Evolutionary conservation across 164 flowering plant genomes (phyloP).

Genomic region (Magnolia changhungtana): DNA sequence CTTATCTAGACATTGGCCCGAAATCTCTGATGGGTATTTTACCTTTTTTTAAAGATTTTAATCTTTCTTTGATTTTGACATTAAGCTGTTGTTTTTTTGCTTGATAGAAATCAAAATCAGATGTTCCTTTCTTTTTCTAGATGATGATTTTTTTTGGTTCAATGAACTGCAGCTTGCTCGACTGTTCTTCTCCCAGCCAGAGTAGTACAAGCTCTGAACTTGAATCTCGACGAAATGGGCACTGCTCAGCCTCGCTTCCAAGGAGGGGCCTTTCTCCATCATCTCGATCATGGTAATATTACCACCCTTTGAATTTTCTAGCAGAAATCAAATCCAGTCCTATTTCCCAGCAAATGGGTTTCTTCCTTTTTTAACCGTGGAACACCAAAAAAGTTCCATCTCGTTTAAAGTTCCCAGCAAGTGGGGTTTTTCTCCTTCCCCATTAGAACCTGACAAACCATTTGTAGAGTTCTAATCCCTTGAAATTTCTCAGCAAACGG

Average conservation of each 20-base stretch:
- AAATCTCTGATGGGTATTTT: too few relatives aligned
- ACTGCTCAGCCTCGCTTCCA: constrained; percentile 24
- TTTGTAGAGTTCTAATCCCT: too few relatives aligned
- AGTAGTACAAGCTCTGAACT: constrained; percentile 65
- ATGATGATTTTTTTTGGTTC: neutral
- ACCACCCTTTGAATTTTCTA: neutral
- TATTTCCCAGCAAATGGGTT: neutral
- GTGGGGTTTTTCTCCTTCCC: too few relatives aligned
- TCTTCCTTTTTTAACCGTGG: neutral
- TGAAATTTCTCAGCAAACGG: neutral
- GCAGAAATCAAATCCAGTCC: neutral
- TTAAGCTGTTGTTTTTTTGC: neutral
- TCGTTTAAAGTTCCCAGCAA: too few relatives aligned
- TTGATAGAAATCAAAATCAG: neutral
- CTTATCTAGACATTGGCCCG: too few relatives aligned
- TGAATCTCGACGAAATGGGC: constrained; percentile 47
- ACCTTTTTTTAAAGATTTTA: too few relatives aligned
- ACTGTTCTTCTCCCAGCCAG: constrained; percentile 66
- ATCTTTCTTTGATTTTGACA: neutral
- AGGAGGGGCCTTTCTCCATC: constrained; percentile 13
- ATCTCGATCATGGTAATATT: constrained; percentile 25
- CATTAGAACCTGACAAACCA: too few relatives aligned
- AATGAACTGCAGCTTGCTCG: constrained; percentile 42
- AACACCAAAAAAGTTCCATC: neutral
- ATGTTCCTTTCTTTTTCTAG: neutral